Conservation (phyloP, 129 eudicot species). For the Lactuca saligna region DNA sequence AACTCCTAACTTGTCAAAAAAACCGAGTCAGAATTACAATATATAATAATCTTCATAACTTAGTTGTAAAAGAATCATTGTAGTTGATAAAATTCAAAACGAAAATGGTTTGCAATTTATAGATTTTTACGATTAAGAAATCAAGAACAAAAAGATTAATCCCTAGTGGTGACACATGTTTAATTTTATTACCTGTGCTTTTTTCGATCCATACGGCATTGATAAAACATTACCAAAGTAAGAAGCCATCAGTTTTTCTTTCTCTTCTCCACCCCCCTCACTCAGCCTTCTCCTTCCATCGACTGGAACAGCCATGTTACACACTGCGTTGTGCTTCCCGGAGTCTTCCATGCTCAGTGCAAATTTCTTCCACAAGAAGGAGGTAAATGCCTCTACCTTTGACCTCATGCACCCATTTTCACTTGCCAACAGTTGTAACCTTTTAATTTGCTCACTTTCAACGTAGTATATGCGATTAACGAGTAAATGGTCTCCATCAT, state of each 20-base stretch:
- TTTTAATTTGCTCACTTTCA: slow-evolving; percentile 14
- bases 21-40: too few species aligned
- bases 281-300: slow-evolving; percentile 43
- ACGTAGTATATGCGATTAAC: slow-evolving; percentile 31
- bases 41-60: too few species aligned
- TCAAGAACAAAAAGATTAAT: too few species aligned
- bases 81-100: too few species aligned
- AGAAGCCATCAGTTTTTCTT: slow-evolving; percentile 12
- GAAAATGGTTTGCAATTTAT: too few species aligned
- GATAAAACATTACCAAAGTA: slow-evolving; percentile 45
- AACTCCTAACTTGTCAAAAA: slow-evolving; percentile 14
- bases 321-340: background rate
- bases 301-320: slow-evolving; percentile 38
- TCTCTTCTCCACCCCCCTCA: slow-evolving; percentile 21
- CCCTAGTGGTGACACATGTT: too few species aligned
- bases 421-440: slow-evolving; percentile 35
- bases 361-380: background rate
- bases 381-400: slow-evolving; percentile 38
- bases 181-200: background rate
- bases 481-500: too few species aligned
- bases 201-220: slow-evolving; percentile 41
- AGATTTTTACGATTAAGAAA: too few species aligned
- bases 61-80: too few species aligned
- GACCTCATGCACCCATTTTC: slow-evolving; percentile 11
- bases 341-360: background rate